These are phyloP conservation scores for Beauveria sp. DNA, from an alignment of 2,329 filamentous ascomycete genomes.

Conservation along the genomic window DNA sequence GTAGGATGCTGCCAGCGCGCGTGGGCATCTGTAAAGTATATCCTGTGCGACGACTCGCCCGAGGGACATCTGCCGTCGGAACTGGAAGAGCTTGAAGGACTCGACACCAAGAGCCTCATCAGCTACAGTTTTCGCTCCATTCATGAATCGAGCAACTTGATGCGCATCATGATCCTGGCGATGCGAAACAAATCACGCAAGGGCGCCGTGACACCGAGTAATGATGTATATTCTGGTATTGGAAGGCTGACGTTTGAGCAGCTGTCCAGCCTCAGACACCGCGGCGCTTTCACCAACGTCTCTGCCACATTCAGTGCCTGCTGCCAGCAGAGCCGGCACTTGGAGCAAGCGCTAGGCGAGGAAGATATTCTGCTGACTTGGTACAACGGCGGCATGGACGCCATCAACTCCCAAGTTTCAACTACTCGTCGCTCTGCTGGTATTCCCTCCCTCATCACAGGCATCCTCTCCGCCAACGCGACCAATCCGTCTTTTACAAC, in stretches of 20 bases:
- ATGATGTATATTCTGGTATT: constrained; percentile 53
- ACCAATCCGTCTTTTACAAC: constrained; percentile 53
- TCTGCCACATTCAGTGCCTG: constrained; percentile 79
- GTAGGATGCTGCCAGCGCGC: constrained; percentile 57
- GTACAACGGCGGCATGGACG: constrained; percentile 64
- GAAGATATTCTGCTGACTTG: constrained; percentile 53
- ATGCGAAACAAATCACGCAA: constrained; percentile 37
- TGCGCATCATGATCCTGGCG: constrained; percentile 54
- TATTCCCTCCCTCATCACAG: constrained; percentile 78
- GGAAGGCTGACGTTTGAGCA: constrained; percentile 75
- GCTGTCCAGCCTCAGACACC: constrained; percentile 73
- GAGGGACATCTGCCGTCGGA: constrained; percentile 80
- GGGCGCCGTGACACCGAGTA: constrained; percentile 39
- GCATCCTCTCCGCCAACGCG: constrained; percentile 63
- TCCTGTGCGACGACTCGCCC: constrained; percentile 89
- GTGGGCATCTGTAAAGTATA: constrained; percentile 67
- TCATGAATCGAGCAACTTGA: constrained; percentile 82
- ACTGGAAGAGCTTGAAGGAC: constrained; percentile 60
- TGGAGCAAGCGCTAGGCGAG: constrained; percentile 23
- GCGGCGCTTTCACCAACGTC: constrained; percentile 90
- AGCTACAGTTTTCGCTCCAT: constrained; percentile 93
- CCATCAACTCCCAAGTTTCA: constrained; percentile 67
- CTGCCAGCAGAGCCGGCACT: constrained; percentile 56
- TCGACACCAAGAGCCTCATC: constrained; percentile 79
- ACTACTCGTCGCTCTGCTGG: constrained; percentile 89